phyloP scores from a whole-genome alignment of 768 basidiomycete genomes.

The Gloeophyllum trabeum region DNA sequence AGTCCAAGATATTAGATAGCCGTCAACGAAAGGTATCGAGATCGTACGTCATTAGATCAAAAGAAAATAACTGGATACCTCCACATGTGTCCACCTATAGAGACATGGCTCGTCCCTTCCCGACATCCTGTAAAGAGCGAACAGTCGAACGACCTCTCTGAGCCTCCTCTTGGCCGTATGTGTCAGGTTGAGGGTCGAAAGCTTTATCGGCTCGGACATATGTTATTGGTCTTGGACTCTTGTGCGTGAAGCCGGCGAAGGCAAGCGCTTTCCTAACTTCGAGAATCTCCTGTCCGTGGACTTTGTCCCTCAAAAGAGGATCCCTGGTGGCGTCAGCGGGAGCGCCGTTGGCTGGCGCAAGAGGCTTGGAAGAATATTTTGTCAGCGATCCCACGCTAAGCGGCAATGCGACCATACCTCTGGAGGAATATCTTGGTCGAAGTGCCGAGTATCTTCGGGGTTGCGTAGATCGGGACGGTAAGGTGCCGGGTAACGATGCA shows the following conservation, averaged over 20 bases:
- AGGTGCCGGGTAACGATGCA: constrained; percentile 76
- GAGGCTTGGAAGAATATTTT: constrained; percentile 48
- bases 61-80: too few relatives aligned
- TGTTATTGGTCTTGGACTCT: constrained; percentile 70
- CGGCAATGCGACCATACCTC: constrained; percentile 43
- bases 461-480: constrained; percentile 77
- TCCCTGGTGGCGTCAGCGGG: constrained; percentile 80
- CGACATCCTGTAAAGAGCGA: constrained; percentile 49
- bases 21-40: too few relatives aligned
- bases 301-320: constrained; percentile 75
- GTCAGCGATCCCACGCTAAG: constrained; percentile 1
- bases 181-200: constrained; percentile 47
- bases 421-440: constrained; percentile 87
- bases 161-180: constrained; percentile 30
- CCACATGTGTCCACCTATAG: too few relatives aligned
- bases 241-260: constrained; percentile 87
- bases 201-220: constrained; percentile 69
- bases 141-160: constrained; percentile 56
- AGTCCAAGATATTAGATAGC: too few relatives aligned
- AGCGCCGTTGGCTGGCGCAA: constrained; percentile 81
- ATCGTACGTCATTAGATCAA: too few relatives aligned
- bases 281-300: constrained; percentile 79
- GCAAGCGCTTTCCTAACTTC: constrained; percentile 86
- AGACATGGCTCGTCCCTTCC: constrained; percentile 75
- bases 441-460: constrained; percentile 88